phyloP scores from a whole-genome alignment of 352 stramenopile species.

The Globisporangium camurandrum region DNA sequence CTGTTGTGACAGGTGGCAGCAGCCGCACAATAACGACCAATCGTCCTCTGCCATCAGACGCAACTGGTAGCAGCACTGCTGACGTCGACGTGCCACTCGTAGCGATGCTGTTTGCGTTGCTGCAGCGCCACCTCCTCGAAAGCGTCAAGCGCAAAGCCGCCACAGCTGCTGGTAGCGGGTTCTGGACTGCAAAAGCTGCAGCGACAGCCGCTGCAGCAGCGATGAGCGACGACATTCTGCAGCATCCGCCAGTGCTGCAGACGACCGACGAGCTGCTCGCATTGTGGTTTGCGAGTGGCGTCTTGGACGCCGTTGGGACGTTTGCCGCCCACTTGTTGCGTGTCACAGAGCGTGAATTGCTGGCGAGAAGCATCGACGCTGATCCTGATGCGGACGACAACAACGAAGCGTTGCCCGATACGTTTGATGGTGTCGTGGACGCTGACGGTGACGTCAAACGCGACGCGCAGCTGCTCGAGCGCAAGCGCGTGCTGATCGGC shows the following conservation, averaged over 20 bases:
- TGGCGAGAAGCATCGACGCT: background rate
- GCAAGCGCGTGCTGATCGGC: slow-evolving; percentile 10
- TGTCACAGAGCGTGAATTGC: slow-evolving; percentile 5
- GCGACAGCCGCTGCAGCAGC: background rate
- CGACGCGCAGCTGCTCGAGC: slow-evolving; percentile 6
- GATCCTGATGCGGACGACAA: background rate
- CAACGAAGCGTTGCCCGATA: background rate
- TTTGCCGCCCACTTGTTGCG: slow-evolving; percentile 12
- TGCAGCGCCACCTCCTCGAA: slow-evolving; percentile 10
- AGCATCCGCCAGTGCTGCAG: slow-evolving; percentile 4
- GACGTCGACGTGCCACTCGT: slow-evolving; percentile 11
- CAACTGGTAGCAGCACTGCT: background rate
- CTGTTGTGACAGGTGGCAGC: background rate
- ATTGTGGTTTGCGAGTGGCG: slow-evolving; percentile 1
- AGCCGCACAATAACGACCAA: no score
- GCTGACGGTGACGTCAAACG: background rate
- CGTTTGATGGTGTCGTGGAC: background rate
- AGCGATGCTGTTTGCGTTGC: slow-evolving; percentile 12
- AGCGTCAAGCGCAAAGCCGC: slow-evolving; percentile 13
- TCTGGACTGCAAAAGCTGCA: slow-evolving; percentile 4
- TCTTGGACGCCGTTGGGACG: slow-evolving; percentile 8
- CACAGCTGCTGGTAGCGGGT: background rate
- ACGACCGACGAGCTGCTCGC: slow-evolving; percentile 5
- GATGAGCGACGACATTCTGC: slow-evolving; percentile 9
- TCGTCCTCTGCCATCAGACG: slow-evolving; percentile 6